Conservation (phyloP, 352 stramenopile genomes). For the Pythium phragmitis region DNA sequence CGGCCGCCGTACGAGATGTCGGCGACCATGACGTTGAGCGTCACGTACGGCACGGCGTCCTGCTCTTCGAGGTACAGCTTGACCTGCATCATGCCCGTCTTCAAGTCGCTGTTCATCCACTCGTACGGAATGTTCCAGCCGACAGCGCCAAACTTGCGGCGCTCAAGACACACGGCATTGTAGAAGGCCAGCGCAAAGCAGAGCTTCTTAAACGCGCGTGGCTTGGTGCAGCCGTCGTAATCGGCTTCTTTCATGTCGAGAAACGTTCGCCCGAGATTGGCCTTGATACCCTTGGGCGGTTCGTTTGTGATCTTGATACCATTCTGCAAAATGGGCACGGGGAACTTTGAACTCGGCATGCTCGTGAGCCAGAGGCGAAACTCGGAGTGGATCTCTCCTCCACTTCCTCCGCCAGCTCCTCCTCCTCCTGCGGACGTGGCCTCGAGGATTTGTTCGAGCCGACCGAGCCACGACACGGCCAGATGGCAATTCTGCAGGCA, state of each 20-base stretch:
- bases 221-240: conserved; percentile 86
- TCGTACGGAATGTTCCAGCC: conserved; percentile 98
- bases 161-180: conserved; percentile 92
- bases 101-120: conserved; percentile 96
- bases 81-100: conserved; percentile 83
- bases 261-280: conserved; percentile 94
- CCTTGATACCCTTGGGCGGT: conserved; percentile 90
- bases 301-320: conserved; percentile 98
- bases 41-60: conserved; percentile 80
- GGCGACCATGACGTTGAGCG: conserved; percentile 92
- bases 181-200: conserved; percentile 93
- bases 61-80: conserved; percentile 90
- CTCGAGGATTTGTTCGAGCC: conserved; percentile 93
- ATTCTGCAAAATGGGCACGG: conserved; percentile 93
- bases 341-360: conserved; percentile 79
- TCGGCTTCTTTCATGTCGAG: conserved; percentile 92
- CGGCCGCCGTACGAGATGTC: conserved; percentile 94
- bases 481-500: conserved; percentile 95
- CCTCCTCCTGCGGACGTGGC: conserved; percentile 23
- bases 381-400: conserved; percentile 78
- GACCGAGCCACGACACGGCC: conserved; percentile 93
- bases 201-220: conserved; percentile 90
- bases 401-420: too few relatives aligned
- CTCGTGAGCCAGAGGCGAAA: conserved; percentile 95
- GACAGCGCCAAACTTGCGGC: conserved; percentile 93